Evolutionary conservation across 169 alveolate species (phyloP).

Genomic region (Plasmodium gallinaceum): DNA sequence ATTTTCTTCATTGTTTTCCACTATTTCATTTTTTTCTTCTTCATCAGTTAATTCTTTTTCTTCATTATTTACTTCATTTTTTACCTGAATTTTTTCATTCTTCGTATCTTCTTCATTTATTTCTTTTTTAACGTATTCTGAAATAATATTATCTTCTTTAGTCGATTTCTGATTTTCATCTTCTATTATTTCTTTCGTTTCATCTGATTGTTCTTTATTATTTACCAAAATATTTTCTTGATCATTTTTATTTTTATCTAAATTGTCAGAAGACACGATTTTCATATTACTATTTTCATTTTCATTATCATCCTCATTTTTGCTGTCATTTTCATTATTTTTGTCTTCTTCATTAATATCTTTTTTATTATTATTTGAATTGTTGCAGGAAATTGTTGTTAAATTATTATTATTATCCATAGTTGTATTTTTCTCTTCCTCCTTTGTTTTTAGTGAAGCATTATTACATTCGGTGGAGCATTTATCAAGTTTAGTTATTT

Average conservation of each 20-base stretch:
- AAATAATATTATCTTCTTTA: no score
- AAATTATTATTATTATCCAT: conserved; percentile 73
- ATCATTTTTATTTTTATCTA: background rate
- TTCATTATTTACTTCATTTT: conserved; percentile 67
- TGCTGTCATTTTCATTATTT: conserved; percentile 23
- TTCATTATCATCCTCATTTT: background rate
- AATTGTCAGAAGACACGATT: no score
- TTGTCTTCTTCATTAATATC: conserved; percentile 4
- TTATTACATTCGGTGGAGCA: conserved; percentile 32
- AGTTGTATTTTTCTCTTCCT: conserved; percentile 41
- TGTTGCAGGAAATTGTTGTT: conserved; percentile 41
- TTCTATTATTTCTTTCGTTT: no score
- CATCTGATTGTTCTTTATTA: no score
- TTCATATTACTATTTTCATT: background rate
- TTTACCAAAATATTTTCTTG: background rate
- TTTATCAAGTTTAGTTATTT: background rate
- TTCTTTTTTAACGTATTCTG: no score
- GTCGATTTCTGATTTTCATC: no score
- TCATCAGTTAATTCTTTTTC: conserved; percentile 76
- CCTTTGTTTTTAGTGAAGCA: conserved; percentile 15
- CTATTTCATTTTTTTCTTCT: conserved; percentile 30
- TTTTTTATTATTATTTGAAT: conserved; percentile 12
- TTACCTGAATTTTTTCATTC: conserved; percentile 36
- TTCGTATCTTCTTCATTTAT: conserved; percentile 24
- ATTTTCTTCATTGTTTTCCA: conserved; percentile 2